These are phyloP conservation scores for Metarhizium brunneum DNA, from an alignment of 2,329 filamentous ascomycete species.

Conservation along the genomic window DNA sequence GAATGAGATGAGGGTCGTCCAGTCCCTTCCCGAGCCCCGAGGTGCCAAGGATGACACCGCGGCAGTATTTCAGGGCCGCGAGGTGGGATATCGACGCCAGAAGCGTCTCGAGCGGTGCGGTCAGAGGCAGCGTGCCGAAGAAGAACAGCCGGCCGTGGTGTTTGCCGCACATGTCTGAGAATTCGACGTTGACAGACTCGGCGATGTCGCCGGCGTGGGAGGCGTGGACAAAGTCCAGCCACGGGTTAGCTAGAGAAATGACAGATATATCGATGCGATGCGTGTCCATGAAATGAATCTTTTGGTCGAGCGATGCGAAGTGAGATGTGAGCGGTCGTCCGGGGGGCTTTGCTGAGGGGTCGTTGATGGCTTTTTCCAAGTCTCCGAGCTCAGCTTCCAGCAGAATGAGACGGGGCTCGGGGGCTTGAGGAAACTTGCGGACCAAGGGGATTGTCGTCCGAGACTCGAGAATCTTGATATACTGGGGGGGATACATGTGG, in stretches of 20 bases:
- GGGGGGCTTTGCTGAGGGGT: slow-evolving; percentile 48
- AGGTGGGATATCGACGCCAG: slow-evolving; percentile 57
- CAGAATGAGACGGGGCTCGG: slow-evolving; percentile 57
- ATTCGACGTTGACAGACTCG: slow-evolving; percentile 63
- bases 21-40: slow-evolving; percentile 70
- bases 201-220: slow-evolving; percentile 56
- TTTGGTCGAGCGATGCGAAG: slow-evolving; percentile 72
- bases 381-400: slow-evolving; percentile 41
- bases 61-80: slow-evolving; percentile 52
- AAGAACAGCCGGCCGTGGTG: slow-evolving; percentile 66
- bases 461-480: slow-evolving; percentile 50
- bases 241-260: slow-evolving; percentile 84
- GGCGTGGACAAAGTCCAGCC: slow-evolving; percentile 72
- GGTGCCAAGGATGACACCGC: slow-evolving; percentile 84
- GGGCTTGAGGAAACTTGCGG: slow-evolving; percentile 48
- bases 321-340: slow-evolving; percentile 77
- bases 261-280: slow-evolving; percentile 78
- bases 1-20: slow-evolving; percentile 65
- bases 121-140: slow-evolving; percentile 74
- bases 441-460: slow-evolving; percentile 60
- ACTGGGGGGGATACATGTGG: slow-evolving; percentile 59
- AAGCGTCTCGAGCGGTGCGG: slow-evolving; percentile 52
- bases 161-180: slow-evolving; percentile 59
- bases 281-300: slow-evolving; percentile 78
- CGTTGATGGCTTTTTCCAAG: slow-evolving; percentile 40